Evolutionary conservation across 805 yeast genomes (phyloP), one percentile per base, ranked within the genome.

Genomic region (Spathaspora boniae): DNA sequence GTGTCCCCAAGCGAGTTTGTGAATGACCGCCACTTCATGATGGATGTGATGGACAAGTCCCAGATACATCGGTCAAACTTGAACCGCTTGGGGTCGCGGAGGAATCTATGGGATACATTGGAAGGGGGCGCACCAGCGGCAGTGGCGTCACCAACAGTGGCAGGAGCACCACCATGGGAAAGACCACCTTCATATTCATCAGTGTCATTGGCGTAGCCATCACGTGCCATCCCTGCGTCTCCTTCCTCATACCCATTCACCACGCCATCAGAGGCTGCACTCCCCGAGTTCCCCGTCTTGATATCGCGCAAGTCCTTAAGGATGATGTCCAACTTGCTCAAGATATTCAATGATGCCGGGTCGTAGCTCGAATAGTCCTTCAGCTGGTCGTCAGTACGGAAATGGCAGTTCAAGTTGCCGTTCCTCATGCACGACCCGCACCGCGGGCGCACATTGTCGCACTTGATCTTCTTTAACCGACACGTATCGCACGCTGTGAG

Each of bases 401-500:
- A 62, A 39, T 56, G 58, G 44, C 68, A 62, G 33, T 38, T 41
- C 9, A 31, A 7, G 37, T 42, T 48, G 14, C 59, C 61, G 40
- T 46, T 55, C 30, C 52, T 56, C 7, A 40, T 42, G 42, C 68
- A 62, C 12, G 62, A 45, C 8, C 68, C 62, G 37, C 68, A 62
- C 22, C 51, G 38, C 1, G 68, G 68, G 20, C 63, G 43, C 21
- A 46, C 40, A 36, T 62, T 62, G 40, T 62, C 69, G 46, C 68
- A 62, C 40, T 58, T 60, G 37, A 60, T 56, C 36, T 62, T 62
- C 38, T 60, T 60, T 17, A 53, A 36, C 29, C 68, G 46, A 38
- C 68, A 62, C 5, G 56, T 51, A 39, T 60, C 66, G 43, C 69
- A 62, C 1, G 69, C 69, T 0, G 69, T 60, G n/a, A 58, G 42